Base-by-base conservation (phyloP, 1,139 yeast species). In the Kazachstania sp. region DNA sequence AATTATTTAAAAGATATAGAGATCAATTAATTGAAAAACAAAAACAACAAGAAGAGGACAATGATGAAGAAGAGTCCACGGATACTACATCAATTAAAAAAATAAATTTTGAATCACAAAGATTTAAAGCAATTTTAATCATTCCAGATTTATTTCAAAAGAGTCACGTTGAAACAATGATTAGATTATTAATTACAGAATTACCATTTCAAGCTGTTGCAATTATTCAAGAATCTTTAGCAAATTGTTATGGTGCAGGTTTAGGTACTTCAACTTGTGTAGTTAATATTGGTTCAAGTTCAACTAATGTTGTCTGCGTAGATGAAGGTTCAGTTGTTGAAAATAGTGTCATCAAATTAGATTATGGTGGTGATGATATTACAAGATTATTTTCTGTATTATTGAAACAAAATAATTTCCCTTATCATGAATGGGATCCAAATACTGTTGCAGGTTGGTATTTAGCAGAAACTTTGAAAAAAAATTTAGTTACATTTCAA, bases 201-300 rank as follows among this genome's bases (percentile, higher is more conserved):
- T 71, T 90, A 63, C 81, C 84, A 4, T 85, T 92, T 59, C 78
- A 79, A 42, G 79, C 80, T 45, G 83, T 87, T 1, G 83, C 92
- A 0, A 69, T 92, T 2, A 75, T 92, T 47, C 97, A 92, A 62
- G 98, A 92, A 65, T 77, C 95, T 3, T 78, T 92, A 31, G 92
- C 95, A 1, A 92, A 97, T 0, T 86, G 96, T 2, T 92, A 88
- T 72, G 98, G 98, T 23, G 94, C 97, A 0, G 98, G 98, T 30
- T 81, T 92, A 8, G 79, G 94, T 32, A 77, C 86, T 19, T 95
- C 95, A 0, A 57, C 68, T 2, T 90, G 97, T 67, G 90, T 94
- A 19, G 81, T 94, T 39, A 97, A 92, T 64, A 83, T 92, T 41
- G 98, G 98, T 2, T 85, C 96, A 0, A 84, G 83, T 49, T 80